These are phyloP conservation scores for Apiospora hydei DNA, from an alignment of 2,329 filamentous ascomycete species.

Conservation along the genomic window DNA sequence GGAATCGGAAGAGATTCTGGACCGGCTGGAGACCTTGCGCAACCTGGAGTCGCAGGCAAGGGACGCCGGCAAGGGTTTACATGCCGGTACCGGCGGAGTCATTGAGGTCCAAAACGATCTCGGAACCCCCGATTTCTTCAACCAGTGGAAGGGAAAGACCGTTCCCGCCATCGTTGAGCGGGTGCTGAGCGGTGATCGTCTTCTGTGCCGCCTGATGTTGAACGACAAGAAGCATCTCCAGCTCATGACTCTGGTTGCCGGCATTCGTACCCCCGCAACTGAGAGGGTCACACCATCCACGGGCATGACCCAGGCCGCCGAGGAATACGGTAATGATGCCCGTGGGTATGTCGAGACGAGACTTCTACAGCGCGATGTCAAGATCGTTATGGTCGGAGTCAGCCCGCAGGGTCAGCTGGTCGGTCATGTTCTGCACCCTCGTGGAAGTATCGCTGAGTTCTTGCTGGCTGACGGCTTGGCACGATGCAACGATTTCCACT, in stretches of 20 bases:
- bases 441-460: constrained; percentile 92
- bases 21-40: constrained; percentile 80
- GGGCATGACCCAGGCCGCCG: constrained; percentile 81
- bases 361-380: constrained; percentile 84
- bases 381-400: constrained; percentile 82
- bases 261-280: constrained; percentile 88
- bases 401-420: constrained; percentile 94
- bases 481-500: constrained; percentile 94
- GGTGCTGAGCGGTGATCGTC: constrained; percentile 88
- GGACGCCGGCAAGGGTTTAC: constrained; percentile 81
- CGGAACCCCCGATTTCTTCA: constrained; percentile 78
- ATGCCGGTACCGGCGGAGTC: constrained; percentile 69
- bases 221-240: constrained; percentile 86
- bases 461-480: constrained; percentile 89
- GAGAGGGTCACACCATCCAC: constrained; percentile 82
- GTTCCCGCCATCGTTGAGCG: constrained; percentile 89
- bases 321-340: constrained; percentile 90
- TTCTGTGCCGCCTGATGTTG: constrained; percentile 83
- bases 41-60: constrained; percentile 80
- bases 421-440: constrained; percentile 84
- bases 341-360: constrained; percentile 86
- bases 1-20: constrained; percentile 76
- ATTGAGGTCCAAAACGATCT: constrained; percentile 86
- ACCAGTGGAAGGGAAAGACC: constrained; percentile 83
- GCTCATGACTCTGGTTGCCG: constrained; percentile 87